These are phyloP conservation scores for Draba incana DNA, from an alignment of 345 rosid genomes.

Conservation along the genomic window DNA sequence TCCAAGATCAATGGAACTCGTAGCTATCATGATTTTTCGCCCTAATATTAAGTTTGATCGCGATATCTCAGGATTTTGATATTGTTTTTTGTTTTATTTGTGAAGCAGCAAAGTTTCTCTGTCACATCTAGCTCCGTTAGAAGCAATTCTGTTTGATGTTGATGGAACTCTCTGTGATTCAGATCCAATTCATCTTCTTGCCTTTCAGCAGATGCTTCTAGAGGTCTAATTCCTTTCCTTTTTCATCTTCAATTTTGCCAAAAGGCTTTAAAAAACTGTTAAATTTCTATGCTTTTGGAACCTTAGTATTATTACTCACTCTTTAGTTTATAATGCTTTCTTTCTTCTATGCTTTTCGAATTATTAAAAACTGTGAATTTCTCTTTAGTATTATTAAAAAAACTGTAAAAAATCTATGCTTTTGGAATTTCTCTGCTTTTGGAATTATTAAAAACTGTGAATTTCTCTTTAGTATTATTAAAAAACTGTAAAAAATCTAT, in stretches of 20 bases:
- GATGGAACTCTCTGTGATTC: conserved; percentile 98
- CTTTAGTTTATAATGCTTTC: too few species aligned
- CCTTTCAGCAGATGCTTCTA: conserved; percentile 69
- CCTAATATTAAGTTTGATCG: not conserved
- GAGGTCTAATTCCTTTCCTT: conserved; percentile 49
- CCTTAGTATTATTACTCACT: not conserved
- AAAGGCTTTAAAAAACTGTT: too few species aligned
- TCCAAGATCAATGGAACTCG: conserved; percentile 33
- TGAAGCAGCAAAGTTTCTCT: conserved; percentile 61
- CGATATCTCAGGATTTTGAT: not conserved
- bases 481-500: too few species aligned
- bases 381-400: too few species aligned
- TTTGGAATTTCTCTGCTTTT: too few species aligned
- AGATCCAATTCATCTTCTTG: conserved; percentile 79
- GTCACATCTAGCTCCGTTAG: conserved; percentile 64
- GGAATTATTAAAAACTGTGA: too few species aligned
- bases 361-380: too few species aligned
- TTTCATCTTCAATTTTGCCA: not conserved
- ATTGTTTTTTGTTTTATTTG: not conserved
- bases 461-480: too few species aligned
- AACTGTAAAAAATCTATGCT: too few species aligned
- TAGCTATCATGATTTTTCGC: not conserved
- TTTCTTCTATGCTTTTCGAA: too few species aligned
- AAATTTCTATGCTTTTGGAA: not conserved
- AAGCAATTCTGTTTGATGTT: conserved; percentile 84